Conservation (phyloP, 768 basidiomycete species). For the Lanmaoa pseudosensibilis region DNA sequence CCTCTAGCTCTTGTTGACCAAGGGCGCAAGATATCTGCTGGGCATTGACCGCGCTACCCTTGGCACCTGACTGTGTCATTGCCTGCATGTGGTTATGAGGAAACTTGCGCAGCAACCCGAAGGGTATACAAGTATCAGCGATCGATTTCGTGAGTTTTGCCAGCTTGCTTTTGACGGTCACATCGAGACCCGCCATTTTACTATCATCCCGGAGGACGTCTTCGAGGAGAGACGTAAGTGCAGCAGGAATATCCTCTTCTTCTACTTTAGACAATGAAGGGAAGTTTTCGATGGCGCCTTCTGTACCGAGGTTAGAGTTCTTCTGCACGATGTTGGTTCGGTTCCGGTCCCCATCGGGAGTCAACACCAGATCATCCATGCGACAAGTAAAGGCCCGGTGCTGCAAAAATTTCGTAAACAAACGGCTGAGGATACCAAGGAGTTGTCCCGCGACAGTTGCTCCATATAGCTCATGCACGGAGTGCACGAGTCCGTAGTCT, state of each 20-base stretch:
- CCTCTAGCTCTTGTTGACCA: slow-evolving; percentile 97
- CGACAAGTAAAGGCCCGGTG: slow-evolving; percentile 97
- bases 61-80: slow-evolving; percentile 98
- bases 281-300: slow-evolving; percentile 89
- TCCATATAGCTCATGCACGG: slow-evolving; percentile 94
- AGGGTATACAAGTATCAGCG: slow-evolving; percentile 83
- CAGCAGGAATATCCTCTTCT: slow-evolving; percentile 52
- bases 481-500: slow-evolving; percentile 95
- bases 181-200: slow-evolving; percentile 96
- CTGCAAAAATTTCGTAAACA: slow-evolving; percentile 97
- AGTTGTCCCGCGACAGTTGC: slow-evolving; percentile 85
- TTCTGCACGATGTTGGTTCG: slow-evolving; percentile 66
- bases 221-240: slow-evolving; percentile 71
- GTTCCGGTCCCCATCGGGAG: slow-evolving; percentile 71
- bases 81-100: slow-evolving; percentile 99
- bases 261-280: slow-evolving; percentile 62
- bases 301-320: slow-evolving; percentile 73
- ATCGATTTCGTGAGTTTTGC: slow-evolving; percentile 88
- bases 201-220: slow-evolving; percentile 93
- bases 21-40: slow-evolving; percentile 97
- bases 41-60: slow-evolving; percentile 96
- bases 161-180: slow-evolving; percentile 84
- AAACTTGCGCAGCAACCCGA: slow-evolving; percentile 87
- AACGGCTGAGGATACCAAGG: slow-evolving; percentile 86
- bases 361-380: slow-evolving; percentile 96